phyloP scores from a whole-genome alignment of 2,329 filamentous ascomycete genomes.

The Lecanosticta acicola region DNA sequence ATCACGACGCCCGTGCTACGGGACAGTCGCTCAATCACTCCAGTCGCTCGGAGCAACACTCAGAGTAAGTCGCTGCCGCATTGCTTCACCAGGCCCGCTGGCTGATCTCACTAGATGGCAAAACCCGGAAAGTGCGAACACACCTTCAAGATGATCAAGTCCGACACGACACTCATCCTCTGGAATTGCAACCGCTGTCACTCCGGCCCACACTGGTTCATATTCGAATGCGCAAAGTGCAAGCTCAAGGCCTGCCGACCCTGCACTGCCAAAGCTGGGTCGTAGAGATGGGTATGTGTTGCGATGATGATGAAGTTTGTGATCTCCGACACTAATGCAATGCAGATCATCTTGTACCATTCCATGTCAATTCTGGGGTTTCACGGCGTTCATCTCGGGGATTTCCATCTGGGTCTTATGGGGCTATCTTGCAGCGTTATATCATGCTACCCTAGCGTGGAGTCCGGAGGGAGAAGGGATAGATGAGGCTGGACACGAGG shows the following conservation, averaged over 20 bases:
- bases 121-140: constrained; percentile 45
- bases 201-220: constrained; percentile 47
- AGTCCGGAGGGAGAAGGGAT: constrained; percentile 19
- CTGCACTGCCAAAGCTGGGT: constrained; percentile 41
- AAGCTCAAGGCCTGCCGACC: constrained; percentile 47
- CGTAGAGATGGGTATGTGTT: constrained; percentile 19
- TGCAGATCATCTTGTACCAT: background rate
- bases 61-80: no score
- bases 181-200: constrained; percentile 51
- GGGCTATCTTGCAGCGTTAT: constrained; percentile 26
- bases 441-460: constrained; percentile 23
- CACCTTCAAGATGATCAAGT: constrained; percentile 48
- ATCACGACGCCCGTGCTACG: background rate
- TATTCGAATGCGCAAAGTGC: constrained; percentile 48
- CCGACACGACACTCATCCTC: constrained; percentile 46
- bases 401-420: constrained; percentile 7
- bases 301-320: background rate
- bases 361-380: background rate
- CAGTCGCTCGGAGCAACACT: constrained; percentile 1
- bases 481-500: constrained; percentile 8
- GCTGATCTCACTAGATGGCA: constrained; percentile 37
- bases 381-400: background rate
- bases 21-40: background rate
- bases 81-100: no score
- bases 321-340: constrained; percentile 1